These are phyloP conservation scores for Acanthamoeba castellanii DNA, from an alignment of 208 protist species.

Conservation along the genomic window DNA sequence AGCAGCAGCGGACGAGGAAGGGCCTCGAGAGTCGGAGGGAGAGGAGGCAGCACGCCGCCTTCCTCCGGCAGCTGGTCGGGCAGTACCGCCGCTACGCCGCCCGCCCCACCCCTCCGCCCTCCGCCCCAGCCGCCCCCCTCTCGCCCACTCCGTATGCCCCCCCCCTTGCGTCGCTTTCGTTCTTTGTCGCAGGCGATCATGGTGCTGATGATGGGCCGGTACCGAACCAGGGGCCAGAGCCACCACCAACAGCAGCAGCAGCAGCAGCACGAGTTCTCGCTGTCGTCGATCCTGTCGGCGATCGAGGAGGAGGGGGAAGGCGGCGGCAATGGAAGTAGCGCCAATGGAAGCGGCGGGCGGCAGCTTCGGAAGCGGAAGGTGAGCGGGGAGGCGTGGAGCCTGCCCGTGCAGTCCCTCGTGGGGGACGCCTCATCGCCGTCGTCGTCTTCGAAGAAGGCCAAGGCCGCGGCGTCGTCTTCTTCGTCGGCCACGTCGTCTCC, in stretches of 20 bases:
- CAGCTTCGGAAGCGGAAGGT: background rate
- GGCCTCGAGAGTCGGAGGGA: background rate
- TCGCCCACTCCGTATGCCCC: background rate
- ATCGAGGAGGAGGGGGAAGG: conserved; percentile 14
- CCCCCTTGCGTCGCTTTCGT: background rate
- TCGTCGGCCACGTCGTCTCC: background rate
- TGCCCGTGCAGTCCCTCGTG: background rate
- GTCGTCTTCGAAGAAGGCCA: background rate
- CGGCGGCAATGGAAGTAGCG: background rate
- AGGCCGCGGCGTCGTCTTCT: background rate
- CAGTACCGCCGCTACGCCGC: background rate
- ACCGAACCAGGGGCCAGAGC: too few relatives aligned
- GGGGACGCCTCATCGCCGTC: background rate
- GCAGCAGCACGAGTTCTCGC: background rate
- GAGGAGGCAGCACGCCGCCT: background rate
- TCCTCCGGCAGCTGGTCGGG: background rate
- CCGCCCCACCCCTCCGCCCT: background rate
- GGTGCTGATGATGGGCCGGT: background rate
- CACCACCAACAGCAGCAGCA: too few relatives aligned
- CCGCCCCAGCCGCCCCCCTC: background rate
- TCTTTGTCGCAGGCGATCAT: background rate
- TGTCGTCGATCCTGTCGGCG: background rate
- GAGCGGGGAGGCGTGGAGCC: background rate
- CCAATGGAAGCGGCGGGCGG: background rate
- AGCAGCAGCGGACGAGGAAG: background rate